Conservation (phyloP, 176 grass and related monocot species). For the Oryza rufipogon region DNA sequence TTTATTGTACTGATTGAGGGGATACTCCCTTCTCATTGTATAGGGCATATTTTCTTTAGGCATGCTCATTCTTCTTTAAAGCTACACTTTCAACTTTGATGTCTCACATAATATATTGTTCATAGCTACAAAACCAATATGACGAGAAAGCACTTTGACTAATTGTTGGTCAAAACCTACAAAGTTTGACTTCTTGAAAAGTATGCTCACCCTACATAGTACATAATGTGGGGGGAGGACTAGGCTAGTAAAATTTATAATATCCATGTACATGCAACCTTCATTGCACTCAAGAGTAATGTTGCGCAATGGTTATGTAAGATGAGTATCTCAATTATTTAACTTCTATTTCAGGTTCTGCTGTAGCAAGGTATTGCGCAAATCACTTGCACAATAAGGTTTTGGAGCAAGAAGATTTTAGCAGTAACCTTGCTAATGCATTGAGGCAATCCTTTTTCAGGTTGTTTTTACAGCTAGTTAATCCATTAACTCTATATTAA, state of each 20-base stretch:
- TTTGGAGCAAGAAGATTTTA: neutral
- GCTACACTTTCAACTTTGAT: neutral
- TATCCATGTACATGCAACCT: conserved; percentile 9
- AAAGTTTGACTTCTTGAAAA: neutral
- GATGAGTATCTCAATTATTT: conserved; percentile 8
- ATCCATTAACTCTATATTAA: neutral
- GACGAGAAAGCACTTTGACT: neutral
- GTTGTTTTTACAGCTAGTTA: conserved; percentile 24
- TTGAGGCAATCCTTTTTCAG: conserved; percentile 31
- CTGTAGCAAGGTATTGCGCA: conserved; percentile 43
- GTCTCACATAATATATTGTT: neutral
- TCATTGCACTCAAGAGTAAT: neutral
- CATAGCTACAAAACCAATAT: neutral
- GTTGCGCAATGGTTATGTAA: neutral
- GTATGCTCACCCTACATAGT: neutral
- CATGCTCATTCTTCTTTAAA: neutral
- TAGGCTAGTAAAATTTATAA: conserved; percentile 10
- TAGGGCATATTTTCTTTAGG: neutral
- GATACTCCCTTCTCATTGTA: conserved; percentile 11
- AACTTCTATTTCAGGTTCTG: conserved; percentile 37
- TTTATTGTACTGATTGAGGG: neutral
- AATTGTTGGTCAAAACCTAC: neutral
- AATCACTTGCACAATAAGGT: conserved; percentile 47
- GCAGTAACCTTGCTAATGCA: neutral
- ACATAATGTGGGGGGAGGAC: conserved; percentile 3